Conservation (phyloP, 2,329 filamentous ascomycete genomes). For the Penicillium sp. region DNA sequence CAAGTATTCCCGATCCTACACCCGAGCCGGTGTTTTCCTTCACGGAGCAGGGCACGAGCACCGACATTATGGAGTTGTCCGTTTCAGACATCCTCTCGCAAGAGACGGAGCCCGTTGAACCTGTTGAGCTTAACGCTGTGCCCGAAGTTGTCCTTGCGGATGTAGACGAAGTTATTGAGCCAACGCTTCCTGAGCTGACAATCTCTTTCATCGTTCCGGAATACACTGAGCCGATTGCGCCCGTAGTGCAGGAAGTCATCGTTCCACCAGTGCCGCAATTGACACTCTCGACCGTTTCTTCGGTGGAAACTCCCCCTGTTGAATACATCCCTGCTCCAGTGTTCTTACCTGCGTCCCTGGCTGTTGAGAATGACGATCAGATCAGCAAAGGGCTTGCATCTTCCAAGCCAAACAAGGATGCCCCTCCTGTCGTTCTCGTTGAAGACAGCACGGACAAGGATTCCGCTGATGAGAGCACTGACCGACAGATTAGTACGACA, state of each 20-base stretch:
- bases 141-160: constrained; percentile 23
- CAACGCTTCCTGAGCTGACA: constrained; percentile 27
- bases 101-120: constrained; percentile 32
- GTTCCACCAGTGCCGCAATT: constrained; percentile 37
- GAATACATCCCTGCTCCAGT: constrained; percentile 38
- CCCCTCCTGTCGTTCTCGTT: constrained; percentile 58
- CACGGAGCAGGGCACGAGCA: constrained; percentile 26
- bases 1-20: constrained; percentile 27
- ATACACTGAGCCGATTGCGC: constrained; percentile 40
- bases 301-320: constrained; percentile 53
- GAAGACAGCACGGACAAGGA: constrained; percentile 69
- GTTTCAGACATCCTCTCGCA: constrained; percentile 38
- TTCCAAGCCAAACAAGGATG: constrained; percentile 24
- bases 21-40: constrained; percentile 22
- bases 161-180: constrained; percentile 19
- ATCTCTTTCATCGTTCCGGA: constrained; percentile 35
- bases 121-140: constrained; percentile 23
- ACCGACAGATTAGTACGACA: constrained; percentile 37
- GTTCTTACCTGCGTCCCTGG: constrained; percentile 24
- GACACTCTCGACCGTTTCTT: constrained; percentile 48
- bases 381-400: constrained; percentile 28
- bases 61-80: constrained; percentile 25
- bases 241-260: constrained; percentile 28
- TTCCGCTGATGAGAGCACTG: constrained; percentile 44
- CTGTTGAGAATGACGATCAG: constrained; percentile 30